Evolutionary conservation across 2,329 filamentous ascomycete genomes (phyloP).

Genomic region (Microcyclospora pomicola): DNA sequence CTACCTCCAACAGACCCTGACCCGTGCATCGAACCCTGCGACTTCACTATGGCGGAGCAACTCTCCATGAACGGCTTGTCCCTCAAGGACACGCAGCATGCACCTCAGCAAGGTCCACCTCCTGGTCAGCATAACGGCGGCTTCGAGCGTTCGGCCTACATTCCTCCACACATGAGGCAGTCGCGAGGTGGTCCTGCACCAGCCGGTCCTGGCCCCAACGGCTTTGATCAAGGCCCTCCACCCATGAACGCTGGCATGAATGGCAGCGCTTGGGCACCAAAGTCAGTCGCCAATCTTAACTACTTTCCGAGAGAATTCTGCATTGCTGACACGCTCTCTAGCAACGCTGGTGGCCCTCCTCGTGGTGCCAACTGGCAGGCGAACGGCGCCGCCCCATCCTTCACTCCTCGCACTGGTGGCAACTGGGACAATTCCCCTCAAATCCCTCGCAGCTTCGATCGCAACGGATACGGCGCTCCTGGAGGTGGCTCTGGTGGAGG

Average conservation of each 20-base stretch:
- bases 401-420: slow-evolving; percentile 33
- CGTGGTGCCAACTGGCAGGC: slow-evolving; percentile 31
- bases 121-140: slow-evolving; percentile 31
- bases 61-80: slow-evolving; percentile 67
- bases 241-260: slow-evolving; percentile 27
- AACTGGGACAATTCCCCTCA: slow-evolving; percentile 29
- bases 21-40: slow-evolving; percentile 1
- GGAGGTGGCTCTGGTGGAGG: slow-evolving; percentile 34
- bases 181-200: slow-evolving; percentile 23
- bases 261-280: slow-evolving; percentile 44
- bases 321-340: background rate
- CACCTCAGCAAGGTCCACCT: slow-evolving; percentile 25
- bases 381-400: slow-evolving; percentile 39
- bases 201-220: slow-evolving; percentile 32
- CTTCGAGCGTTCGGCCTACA: slow-evolving; percentile 56
- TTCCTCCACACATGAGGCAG: slow-evolving; percentile 68
- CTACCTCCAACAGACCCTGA: slow-evolving; percentile 1
- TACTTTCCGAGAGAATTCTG: slow-evolving; percentile 2
- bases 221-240: slow-evolving; percentile 21
- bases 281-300: slow-evolving; percentile 9
- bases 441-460: slow-evolving; percentile 39
- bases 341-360: slow-evolving; percentile 26
- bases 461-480: slow-evolving; percentile 48
- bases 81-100: slow-evolving; percentile 53
- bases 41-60: slow-evolving; percentile 57